Conservation (phyloP, 495 filamentous ascomycete species). For the Annulohypoxylon stygium region DNA sequence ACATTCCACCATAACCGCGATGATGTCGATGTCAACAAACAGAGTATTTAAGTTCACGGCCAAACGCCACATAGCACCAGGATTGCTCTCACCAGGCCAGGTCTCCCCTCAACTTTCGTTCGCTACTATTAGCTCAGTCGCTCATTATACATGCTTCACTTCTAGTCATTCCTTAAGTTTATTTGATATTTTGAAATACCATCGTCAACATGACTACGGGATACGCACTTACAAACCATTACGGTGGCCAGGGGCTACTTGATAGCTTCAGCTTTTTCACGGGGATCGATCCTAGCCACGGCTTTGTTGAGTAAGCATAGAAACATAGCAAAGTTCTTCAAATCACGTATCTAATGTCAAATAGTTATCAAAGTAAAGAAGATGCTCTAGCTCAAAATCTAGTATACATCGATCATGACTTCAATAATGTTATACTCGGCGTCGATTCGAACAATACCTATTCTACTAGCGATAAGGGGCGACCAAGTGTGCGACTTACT, state of each 20-base stretch:
- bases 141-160: slow-evolving; percentile 39
- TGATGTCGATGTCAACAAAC: slow-evolving; percentile 19
- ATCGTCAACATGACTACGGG: slow-evolving; percentile 39
- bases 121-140: slow-evolving; percentile 40
- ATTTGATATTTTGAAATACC: slow-evolving; percentile 16
- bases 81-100: slow-evolving; percentile 13
- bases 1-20: slow-evolving; percentile 45
- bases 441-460: slow-evolving; percentile 56
- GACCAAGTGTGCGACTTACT: slow-evolving; percentile 73
- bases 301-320: slow-evolving; percentile 50
- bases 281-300: slow-evolving; percentile 44
- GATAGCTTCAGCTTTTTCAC: slow-evolving; percentile 52
- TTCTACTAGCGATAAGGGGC: slow-evolving; percentile 60
- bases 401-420: slow-evolving; percentile 59
- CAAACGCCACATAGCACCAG: background rate
- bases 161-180: slow-evolving; percentile 45
- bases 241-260: slow-evolving; percentile 51
- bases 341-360: slow-evolving; percentile 15
- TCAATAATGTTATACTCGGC: slow-evolving; percentile 62
- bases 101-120: slow-evolving; percentile 32
- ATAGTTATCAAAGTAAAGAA: slow-evolving; percentile 51
- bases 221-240: slow-evolving; percentile 50
- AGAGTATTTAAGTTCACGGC: slow-evolving; percentile 38
- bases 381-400: slow-evolving; percentile 45
- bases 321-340: background rate